A percentile compares a stretch with the other conserved stretches of the same genome.
These are phyloP conservation scores for Penicillium tannophilum DNA, from an alignment of 495 filamentous ascomycete genomes.

Conservation along the genomic window DNA sequence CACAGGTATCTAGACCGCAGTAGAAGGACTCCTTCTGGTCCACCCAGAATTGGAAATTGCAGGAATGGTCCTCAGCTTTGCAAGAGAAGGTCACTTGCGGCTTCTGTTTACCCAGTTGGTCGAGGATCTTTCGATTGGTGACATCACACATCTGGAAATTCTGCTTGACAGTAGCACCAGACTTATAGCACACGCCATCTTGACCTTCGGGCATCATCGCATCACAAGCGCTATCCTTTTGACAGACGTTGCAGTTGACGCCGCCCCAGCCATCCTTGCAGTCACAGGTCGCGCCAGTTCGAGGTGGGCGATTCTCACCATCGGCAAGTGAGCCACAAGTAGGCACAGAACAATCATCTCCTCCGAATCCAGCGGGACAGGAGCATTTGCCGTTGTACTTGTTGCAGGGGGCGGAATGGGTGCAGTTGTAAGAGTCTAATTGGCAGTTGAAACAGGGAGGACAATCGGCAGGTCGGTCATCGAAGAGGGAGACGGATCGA, in stretches of 20 bases:
- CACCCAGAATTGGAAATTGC: conserved; percentile 98
- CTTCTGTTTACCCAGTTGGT: conserved; percentile 77
- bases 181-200: conserved; percentile 86
- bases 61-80: conserved; percentile 67
- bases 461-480: conserved; percentile 60
- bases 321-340: conserved; percentile 87
- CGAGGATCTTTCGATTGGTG: conserved; percentile 88
- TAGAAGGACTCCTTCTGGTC: conserved; percentile 94
- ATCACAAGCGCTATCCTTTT: conserved; percentile 77
- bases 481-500: conserved; percentile 51
- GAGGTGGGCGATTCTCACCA: conserved; percentile 70
- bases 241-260: conserved; percentile 98
- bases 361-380: conserved; percentile 89
- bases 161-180: conserved; percentile 85
- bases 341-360: conserved; percentile 86
- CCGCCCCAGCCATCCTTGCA: conserved; percentile 97
- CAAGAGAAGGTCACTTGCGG: conserved; percentile 96
- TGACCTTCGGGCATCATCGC: conserved; percentile 77
- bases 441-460: conserved; percentile 95
- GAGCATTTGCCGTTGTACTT: conserved; percentile 85
- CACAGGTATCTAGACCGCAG: conserved; percentile 81
- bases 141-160: conserved; percentile 99
- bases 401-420: conserved; percentile 85
- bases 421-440: conserved; percentile 84
- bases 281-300: conserved; percentile 69